Evolutionary conservation across 75 land plant genomes (phyloP), one percentile per base, ranked within the genome.

Genomic region (Isoetes taiwanensis): DNA sequence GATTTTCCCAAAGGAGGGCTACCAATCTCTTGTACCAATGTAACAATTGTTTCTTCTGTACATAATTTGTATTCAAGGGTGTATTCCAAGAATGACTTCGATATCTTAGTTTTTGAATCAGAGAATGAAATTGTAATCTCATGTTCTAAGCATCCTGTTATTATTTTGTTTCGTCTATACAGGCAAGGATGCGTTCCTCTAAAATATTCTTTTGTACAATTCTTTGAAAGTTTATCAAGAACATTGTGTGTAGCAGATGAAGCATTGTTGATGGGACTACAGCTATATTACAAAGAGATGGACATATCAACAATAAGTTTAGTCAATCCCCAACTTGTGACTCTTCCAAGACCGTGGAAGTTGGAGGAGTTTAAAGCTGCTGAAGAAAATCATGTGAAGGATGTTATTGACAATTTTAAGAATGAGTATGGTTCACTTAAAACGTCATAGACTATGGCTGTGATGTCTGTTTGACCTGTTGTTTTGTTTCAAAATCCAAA

Each of bases 171-270:
- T 2, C 41, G 12, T 11, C 30, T 25, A 30, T 50, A 11, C 56
- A 71, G 74, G 46, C 74, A 65, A 64, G 74, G 74, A 29, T 71
- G 74, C 35, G 32, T 66, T 6, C 74, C 63, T 5, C 19, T 54
- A 10, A 2, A 39, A 31, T 68, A 53, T 58, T 35, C 2, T 30
- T 4, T 24, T 35, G 2, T 0, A 38, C 29, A 27, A 28, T 24
- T n/a, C n/a, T n/a, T n/a, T 38, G 48, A 41, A 4, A 16, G 26
- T 25, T 64, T 71, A 21, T 29, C 57, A n/a, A 43, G 42, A 10
- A 64, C 32, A 27, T 12, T 65, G 0, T 59, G 59, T 59, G 59
- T 71, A 26, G 74, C 63, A 20, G 69, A 65, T 31, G 56, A 41
- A 35, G 69, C 74, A 25, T 64, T 65, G 31, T 31, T 71, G 30